Evolutionary conservation across 2,329 filamentous ascomycete genomes (phyloP).

Genomic region (Leptographium galeiforme): DNA sequence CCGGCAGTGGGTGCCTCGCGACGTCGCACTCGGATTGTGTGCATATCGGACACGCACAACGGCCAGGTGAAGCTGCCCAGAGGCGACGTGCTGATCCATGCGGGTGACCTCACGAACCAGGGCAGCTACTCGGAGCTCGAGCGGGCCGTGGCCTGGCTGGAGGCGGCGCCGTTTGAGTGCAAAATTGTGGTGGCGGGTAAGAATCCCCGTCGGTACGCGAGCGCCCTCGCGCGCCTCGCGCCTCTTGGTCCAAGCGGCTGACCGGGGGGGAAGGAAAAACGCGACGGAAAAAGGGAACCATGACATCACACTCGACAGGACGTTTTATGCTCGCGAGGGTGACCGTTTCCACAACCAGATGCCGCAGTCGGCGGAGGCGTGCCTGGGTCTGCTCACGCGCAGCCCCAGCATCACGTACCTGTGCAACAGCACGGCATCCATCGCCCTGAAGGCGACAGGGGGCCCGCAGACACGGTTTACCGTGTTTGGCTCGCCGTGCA

Average conservation of each 20-base stretch:
- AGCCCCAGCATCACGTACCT: slow-evolving; percentile 51
- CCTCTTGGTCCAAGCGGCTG: neutral
- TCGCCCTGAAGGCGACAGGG: slow-evolving; percentile 37
- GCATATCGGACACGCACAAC: slow-evolving; percentile 68
- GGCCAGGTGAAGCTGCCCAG: slow-evolving; percentile 48
- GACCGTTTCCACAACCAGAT: slow-evolving; percentile 41
- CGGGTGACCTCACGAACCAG: slow-evolving; percentile 64
- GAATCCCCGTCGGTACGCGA: neutral
- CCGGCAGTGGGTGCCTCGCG: neutral
- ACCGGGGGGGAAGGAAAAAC: neutral
- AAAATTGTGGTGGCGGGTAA: slow-evolving; percentile 59
- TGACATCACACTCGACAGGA: slow-evolving; percentile 55
- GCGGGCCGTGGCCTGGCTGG: slow-evolving; percentile 47
- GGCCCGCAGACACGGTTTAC: slow-evolving; percentile 49
- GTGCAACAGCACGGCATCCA: slow-evolving; percentile 37
- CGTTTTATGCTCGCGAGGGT: slow-evolving; percentile 43
- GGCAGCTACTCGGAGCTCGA: slow-evolving; percentile 39
- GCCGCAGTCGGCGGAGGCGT: slow-evolving; percentile 38
- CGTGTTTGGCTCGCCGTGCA: slow-evolving; percentile 60
- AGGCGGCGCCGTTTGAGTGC: slow-evolving; percentile 51
- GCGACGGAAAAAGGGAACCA: slow-evolving; percentile 48
- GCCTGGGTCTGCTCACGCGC: slow-evolving; percentile 38
- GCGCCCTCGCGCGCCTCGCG: neutral
- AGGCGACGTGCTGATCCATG: slow-evolving; percentile 64
- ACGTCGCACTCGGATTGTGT: slow-evolving; percentile 54